Evolutionary conservation across 148 eudicot species (phyloP), one percentile per base, ranked within the genome.

Genomic region (Rhododendron mucronatum): DNA sequence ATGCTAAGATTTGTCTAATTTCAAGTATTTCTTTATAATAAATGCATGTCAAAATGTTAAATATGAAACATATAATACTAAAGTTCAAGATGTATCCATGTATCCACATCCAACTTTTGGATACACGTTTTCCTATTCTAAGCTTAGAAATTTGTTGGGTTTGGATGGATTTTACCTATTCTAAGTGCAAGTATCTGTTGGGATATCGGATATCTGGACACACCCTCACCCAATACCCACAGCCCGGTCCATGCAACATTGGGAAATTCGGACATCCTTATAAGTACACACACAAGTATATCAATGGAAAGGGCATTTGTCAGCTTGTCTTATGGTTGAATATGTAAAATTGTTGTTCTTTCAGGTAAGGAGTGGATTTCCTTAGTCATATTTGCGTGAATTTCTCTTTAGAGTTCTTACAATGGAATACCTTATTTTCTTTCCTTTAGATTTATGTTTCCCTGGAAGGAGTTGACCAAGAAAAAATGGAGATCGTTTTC

Each of bases 381-480:
- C 73, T 14, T 67, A 2, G 75, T 28, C 37, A 11, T 69, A 71
- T 71, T 13, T 30, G 8, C 39, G 18, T 71, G 76, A 35, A 71
- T 13, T 30, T 71, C 8, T 30, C 21, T 30, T 71, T 53, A 3
- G 51, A 41, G 33, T 78, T 35, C 41, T 85, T 85, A 81, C 44
- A 18, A 33, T 16, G 16, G 65, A 33, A 61, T 26, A 13, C 23
- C 16, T 78, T 63, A 51, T 41, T 23, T 3, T 59, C 53, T 3
- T 89, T 15, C 44, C 80, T 73, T 90, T 33, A 96, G 99, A 93
- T 96, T 85, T 95, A 96, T 88, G 67, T 95, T 30, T 88, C 92
- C 44, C 73, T 96, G 78, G 96, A 96, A 57, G 97, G 99, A 74
- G 98, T 94, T 59, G 94, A 94, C 41, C 91, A 94, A 85, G 97